Conservation (phyloP, 441 rosid genomes). For the Pelargonium fulgidum region DNA sequence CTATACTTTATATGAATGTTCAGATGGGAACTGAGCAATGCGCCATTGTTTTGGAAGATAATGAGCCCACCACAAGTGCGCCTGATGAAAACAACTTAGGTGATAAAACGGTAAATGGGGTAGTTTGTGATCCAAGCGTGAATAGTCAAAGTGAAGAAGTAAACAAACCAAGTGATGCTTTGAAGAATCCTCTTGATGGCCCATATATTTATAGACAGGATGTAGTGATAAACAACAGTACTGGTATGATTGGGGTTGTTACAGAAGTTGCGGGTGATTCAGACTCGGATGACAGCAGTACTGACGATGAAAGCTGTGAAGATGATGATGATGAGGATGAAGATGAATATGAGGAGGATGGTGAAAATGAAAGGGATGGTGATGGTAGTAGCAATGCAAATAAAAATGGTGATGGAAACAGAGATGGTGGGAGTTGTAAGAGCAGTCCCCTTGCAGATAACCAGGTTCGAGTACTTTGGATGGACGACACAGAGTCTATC, state of each 20-base stretch:
- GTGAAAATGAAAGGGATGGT: constrained; percentile 29
- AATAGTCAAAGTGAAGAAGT: constrained; percentile 23
- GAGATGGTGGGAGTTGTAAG: constrained; percentile 30
- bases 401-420: constrained; percentile 29
- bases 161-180: constrained; percentile 25
- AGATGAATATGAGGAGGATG: constrained; percentile 35
- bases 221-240: constrained; percentile 53
- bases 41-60: constrained; percentile 23
- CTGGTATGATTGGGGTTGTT: constrained; percentile 65
- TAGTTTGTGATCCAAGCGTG: constrained; percentile 23
- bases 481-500: constrained; percentile 64
- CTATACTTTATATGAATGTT: constrained; percentile 12
- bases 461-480: constrained; percentile 88
- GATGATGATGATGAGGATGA: constrained; percentile 39
- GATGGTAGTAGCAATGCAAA: constrained; percentile 25
- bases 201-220: constrained; percentile 69
- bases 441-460: constrained; percentile 54
- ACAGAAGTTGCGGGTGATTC: constrained; percentile 87
- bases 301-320: constrained; percentile 54
- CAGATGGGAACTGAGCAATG: constrained; percentile 59
- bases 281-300: constrained; percentile 64
- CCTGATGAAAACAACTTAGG: constrained; percentile 23
- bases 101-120: constrained; percentile 25
- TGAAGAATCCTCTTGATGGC: constrained; percentile 30
- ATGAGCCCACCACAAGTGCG: constrained; percentile 30